Conservation (phyloP, 805 yeast genomes). For the Lachancea mirantina region DNA sequence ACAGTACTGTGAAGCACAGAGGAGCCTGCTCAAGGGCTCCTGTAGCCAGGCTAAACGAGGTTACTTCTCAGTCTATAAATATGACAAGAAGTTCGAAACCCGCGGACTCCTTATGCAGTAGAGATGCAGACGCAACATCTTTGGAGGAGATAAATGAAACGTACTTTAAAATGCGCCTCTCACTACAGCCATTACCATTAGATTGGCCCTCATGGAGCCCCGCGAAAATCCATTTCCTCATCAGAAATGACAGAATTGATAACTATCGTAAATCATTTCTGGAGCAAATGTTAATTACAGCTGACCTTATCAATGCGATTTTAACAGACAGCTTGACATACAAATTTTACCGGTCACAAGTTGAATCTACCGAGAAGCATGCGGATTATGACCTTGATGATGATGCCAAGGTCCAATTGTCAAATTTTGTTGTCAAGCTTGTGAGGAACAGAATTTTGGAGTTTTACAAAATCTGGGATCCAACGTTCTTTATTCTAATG, state of each 20-base stretch:
- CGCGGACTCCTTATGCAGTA: neutral
- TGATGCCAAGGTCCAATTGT: neutral
- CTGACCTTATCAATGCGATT: conserved; percentile 4
- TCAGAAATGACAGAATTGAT: conserved; percentile 19
- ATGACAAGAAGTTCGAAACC: neutral
- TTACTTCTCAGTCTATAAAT: neutral
- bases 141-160: neutral
- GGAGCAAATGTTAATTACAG: conserved; percentile 19
- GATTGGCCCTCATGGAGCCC: conserved; percentile 20
- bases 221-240: conserved; percentile 17
- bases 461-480: conserved; percentile 23
- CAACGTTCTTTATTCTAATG: conserved; percentile 14
- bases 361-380: neutral
- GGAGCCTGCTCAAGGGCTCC: neutral
- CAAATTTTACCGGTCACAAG: conserved; percentile 3
- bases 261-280: conserved; percentile 26
- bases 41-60: neutral
- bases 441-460: conserved; percentile 11
- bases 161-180: too few relatives aligned
- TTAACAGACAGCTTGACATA: conserved; percentile 2
- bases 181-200: conserved; percentile 9
- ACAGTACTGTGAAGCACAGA: conserved; percentile 5
- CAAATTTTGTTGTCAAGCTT: neutral
- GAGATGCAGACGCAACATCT: conserved; percentile 1
- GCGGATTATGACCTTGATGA: neutral